A percentile compares a stretch with the other conserved stretches of the same genome.
These are phyloP conservation scores for Solioccasus polychromus DNA, from an alignment of 768 basidiomycete genomes.

Conservation along the genomic window DNA sequence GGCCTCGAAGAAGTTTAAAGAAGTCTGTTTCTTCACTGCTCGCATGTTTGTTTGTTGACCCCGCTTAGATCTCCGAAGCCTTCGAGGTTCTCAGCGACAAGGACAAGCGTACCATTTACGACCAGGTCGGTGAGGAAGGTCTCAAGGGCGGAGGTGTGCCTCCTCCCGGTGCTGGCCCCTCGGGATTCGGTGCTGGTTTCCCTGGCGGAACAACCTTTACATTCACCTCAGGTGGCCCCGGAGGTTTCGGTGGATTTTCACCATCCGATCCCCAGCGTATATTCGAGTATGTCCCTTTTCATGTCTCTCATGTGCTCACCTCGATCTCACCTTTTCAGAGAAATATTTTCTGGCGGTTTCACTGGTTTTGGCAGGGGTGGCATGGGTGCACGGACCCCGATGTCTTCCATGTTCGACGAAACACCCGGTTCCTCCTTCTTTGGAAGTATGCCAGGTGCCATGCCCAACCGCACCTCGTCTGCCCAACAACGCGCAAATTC, in stretches of 20 bases:
- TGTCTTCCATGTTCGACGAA: conserved; percentile 36
- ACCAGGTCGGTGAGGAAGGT: conserved; percentile 94
- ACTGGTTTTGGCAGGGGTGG: conserved; percentile 39
- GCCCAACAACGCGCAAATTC: conserved; percentile 27
- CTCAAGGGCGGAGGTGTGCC: conserved; percentile 69
- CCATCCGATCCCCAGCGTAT: conserved; percentile 84
- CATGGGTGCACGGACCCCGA: conserved; percentile 33
- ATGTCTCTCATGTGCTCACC: not conserved
- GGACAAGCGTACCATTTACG: conserved; percentile 81
- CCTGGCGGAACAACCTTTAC: conserved; percentile 53
- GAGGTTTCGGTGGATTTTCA: conserved; percentile 51
- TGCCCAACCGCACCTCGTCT: conserved; percentile 46
- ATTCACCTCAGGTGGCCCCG: conserved; percentile 50
- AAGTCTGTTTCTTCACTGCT: conserved; percentile 45
- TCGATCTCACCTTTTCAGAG: conserved; percentile 34
- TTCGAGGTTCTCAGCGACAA: conserved; percentile 93
- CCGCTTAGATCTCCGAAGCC: conserved; percentile 78
- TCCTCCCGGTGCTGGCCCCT: conserved; percentile 49
- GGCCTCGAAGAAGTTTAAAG: conserved; percentile 88
- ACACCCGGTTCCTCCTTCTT: conserved; percentile 39
- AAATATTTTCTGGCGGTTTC: conserved; percentile 47
- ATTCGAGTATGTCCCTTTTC: conserved; percentile 66
- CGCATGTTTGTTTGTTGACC: not conserved
- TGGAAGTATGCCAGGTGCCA: conserved; percentile 51
- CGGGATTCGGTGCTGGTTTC: conserved; percentile 45